Base-by-base conservation (phyloP, 345 rosid species). In the Salix brachista region DNA sequence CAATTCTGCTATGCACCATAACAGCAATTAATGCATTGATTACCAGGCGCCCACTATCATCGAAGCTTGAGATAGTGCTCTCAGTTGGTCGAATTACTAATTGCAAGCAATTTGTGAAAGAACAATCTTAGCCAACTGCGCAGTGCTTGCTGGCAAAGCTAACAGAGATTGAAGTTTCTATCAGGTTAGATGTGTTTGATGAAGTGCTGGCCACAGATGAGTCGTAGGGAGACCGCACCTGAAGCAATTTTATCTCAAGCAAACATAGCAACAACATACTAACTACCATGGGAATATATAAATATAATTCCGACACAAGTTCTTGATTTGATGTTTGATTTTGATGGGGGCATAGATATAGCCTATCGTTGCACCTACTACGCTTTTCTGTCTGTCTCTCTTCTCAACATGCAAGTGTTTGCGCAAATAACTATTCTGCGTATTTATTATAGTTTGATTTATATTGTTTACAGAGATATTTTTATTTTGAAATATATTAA, bases 191-290 rank as follows among this genome's bases (percentile, higher is more conserved):
- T 77, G 66, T 58, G 30, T 6, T n/a, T 12, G 26, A 17, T n/a
- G 26, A 62, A 32, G 37, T 37, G 61, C 70, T 68, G 70, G 46
- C 64, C 69, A 66, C 21, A 46, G 69, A 74, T 81, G 79, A 78
- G 71, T 8, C 34, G 74, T 62, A 65, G 44, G 81, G 77, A 39
- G 76, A 74, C 82, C 83, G 74, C 77, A 80, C 39, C 41, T n/a
- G 80, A 80, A 32, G 81, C 82, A 61, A 85, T 70, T 80, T 80
- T 39, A 7, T 41, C 65, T 39, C 80, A 85, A 84, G 87, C 86
- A 84, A 86, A 74, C 75, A 56, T 9, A 3, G 61, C 4, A 56
- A 64, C 4, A 56, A 64, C 36, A 16, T 73, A 0, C 50, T 17
- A 17, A 73, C 67, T 25, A 48, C 52, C 75, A 19, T 11, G 26